Conservation (phyloP, 2,329 filamentous ascomycete genomes). For the Diaporthe vexans region DNA sequence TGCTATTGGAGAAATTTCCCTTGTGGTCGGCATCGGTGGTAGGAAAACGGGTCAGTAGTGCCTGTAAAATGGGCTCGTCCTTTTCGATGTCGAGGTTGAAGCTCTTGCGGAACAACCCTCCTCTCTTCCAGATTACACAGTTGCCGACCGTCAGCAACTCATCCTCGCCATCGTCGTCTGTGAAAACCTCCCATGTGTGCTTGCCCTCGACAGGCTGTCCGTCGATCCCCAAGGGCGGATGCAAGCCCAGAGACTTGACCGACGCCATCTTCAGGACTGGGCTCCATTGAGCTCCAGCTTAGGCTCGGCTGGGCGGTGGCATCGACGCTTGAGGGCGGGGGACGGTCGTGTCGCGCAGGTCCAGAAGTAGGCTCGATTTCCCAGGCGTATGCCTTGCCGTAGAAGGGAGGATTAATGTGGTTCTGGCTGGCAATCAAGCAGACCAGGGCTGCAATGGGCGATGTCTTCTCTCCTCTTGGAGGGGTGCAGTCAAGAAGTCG, state of each 20-base stretch:
- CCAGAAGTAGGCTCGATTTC: not conserved
- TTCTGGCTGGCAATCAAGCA: not conserved
- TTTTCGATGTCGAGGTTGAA: conserved; percentile 91
- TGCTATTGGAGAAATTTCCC: conserved; percentile 46
- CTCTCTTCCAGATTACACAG: conserved; percentile 90
- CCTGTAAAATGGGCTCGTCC: conserved; percentile 83
- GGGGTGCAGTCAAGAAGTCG: conserved; percentile 7
- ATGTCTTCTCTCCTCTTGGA: not conserved
- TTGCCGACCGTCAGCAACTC: conserved; percentile 83
- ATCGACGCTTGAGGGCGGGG: not conserved
- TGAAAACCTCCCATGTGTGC: conserved; percentile 81
- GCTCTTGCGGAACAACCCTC: conserved; percentile 84
- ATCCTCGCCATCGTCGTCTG: conserved; percentile 71
- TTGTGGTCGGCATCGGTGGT: conserved; percentile 56
- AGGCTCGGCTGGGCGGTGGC: conserved; percentile 28
- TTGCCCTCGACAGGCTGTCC: conserved; percentile 33
- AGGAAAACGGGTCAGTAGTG: conserved; percentile 86
- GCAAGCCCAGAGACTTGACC: conserved; percentile 90
- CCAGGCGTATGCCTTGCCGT: not conserved
- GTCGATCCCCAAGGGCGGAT: conserved; percentile 71
- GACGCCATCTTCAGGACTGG: conserved; percentile 78
- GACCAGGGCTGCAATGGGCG: not conserved
- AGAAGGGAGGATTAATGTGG: no score
- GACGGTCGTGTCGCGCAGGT: not conserved
- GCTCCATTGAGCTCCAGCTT: conserved; percentile 44